A percentile compares a stretch with the other conserved stretches of the same genome.
phyloP scores from a whole-genome alignment of 129 eudicot genomes.

The Kitagawia praeruptora region DNA sequence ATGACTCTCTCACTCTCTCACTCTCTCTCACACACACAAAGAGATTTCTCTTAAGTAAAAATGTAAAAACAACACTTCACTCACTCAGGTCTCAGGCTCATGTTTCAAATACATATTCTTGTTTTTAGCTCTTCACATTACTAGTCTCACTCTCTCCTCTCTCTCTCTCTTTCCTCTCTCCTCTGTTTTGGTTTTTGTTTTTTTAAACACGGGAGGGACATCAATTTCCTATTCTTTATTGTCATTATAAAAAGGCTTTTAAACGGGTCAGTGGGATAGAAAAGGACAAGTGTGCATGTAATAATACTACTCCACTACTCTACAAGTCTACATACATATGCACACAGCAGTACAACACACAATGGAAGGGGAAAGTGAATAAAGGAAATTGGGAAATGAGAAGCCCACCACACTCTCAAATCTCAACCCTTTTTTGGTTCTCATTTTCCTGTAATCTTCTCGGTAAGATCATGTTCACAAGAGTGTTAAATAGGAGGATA shows the following conservation, averaged over 20 bases:
- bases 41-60: not conserved
- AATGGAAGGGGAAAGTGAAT: not conserved
- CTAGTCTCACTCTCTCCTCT: not conserved
- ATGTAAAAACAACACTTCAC: not conserved
- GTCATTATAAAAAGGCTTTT: not conserved
- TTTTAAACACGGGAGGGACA: slow-evolving; percentile 7
- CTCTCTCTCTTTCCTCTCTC: slow-evolving; percentile 2
- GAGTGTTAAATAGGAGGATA: too few species aligned
- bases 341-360: too few species aligned
- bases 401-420: not conserved
- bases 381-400: not conserved
- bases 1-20: not conserved
- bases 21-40: not conserved
- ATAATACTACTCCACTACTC: too few species aligned
- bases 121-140: not conserved
- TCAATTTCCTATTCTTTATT: not conserved
- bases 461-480: too few species aligned
- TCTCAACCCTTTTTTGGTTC: too few species aligned
- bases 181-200: not conserved
- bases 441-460: too few species aligned
- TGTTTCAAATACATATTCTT: not conserved
- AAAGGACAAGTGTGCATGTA: not conserved
- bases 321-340: too few species aligned
- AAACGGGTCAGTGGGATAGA: not conserved
- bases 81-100: not conserved